phyloP scores from a whole-genome alignment of 2,329 filamentous ascomycete genomes.

The Chrysoporthe cubensis region DNA sequence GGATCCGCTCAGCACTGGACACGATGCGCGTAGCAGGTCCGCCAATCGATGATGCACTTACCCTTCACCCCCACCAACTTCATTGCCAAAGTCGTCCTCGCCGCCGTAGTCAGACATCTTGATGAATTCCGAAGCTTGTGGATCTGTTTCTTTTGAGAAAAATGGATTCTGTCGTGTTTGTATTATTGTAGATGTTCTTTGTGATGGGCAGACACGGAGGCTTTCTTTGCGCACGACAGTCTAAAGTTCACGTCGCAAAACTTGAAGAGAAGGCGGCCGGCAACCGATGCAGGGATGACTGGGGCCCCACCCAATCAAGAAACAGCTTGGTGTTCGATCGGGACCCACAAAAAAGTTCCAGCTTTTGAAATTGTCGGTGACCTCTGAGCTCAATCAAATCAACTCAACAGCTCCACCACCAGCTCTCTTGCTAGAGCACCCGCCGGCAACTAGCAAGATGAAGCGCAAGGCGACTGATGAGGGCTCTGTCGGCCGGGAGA shows the following conservation, averaged over 20 bases:
- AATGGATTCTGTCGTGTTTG: background rate
- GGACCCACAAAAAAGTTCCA: slow-evolving; percentile 16
- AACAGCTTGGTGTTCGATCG: background rate
- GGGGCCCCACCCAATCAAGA: background rate
- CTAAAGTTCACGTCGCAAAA: slow-evolving; percentile 8
- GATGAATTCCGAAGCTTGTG: slow-evolving; percentile 24
- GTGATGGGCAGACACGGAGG: slow-evolving; percentile 10
- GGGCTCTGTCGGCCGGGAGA: slow-evolving; percentile 3
- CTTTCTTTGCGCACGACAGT: slow-evolving; percentile 6
- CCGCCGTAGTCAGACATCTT: slow-evolving; percentile 73
- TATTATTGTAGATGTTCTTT: slow-evolving; percentile 1
- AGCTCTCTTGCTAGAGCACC: slow-evolving; percentile 1
- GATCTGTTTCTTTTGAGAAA: background rate
- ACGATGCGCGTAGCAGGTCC: slow-evolving; percentile 23
- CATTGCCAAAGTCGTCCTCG: slow-evolving; percentile 52
- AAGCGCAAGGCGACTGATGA: slow-evolving; percentile 24
- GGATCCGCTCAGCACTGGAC: slow-evolving; percentile 37
- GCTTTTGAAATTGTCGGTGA: background rate
- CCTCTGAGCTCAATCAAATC: background rate
- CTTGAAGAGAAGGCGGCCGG: slow-evolving; percentile 14
- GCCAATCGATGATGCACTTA: slow-evolving; percentile 10
- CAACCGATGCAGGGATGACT: background rate
- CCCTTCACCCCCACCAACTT: slow-evolving; percentile 25
- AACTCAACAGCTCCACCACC: background rate
- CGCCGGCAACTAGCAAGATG: slow-evolving; percentile 17